phyloP scores from a whole-genome alignment of 345 rosid genomes.

The Lepidium aucheri region DNA sequence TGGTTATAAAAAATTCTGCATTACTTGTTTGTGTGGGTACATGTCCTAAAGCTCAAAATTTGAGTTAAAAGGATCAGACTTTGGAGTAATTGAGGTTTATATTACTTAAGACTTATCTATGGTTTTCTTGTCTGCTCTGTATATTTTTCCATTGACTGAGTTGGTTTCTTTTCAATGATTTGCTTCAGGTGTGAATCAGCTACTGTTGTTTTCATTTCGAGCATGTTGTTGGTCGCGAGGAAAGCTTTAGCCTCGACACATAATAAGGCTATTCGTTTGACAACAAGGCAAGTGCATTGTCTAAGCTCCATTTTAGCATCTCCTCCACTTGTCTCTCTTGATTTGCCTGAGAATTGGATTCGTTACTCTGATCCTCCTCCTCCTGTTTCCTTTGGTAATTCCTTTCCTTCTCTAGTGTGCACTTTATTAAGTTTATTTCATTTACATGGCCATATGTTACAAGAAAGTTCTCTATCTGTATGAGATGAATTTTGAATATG shows the following conservation, averaged over 20 bases:
- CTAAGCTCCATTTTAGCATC: slow-evolving; percentile 45
- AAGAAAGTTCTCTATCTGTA: background rate
- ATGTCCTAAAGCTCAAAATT: too few species aligned
- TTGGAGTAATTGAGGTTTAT: background rate
- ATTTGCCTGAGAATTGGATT: slow-evolving; percentile 63
- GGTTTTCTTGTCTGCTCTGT: background rate
- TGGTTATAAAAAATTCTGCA: too few species aligned
- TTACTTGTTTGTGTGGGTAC: too few species aligned
- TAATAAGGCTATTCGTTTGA: slow-evolving; percentile 13
- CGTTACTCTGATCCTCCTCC: slow-evolving; percentile 19
- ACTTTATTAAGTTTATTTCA: background rate
- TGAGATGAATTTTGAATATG: background rate
- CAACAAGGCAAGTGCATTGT: slow-evolving; percentile 20
- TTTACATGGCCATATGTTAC: background rate
- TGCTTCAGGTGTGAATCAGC: background rate
- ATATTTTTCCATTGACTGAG: background rate
- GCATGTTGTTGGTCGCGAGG: slow-evolving; percentile 22
- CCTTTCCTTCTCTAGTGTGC: background rate
- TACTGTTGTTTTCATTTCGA: background rate
- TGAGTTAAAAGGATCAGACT: background rate
- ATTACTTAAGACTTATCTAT: background rate
- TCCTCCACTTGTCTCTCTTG: slow-evolving; percentile 71
- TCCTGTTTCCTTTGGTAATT: slow-evolving; percentile 26
- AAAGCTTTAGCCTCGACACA: slow-evolving; percentile 20
- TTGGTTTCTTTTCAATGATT: background rate